Percentiles rank a stretch among this genome's conserved stretches.
Evolutionary conservation across 805 yeast genomes (phyloP).

Genomic region (Candida chilensis): DNA sequence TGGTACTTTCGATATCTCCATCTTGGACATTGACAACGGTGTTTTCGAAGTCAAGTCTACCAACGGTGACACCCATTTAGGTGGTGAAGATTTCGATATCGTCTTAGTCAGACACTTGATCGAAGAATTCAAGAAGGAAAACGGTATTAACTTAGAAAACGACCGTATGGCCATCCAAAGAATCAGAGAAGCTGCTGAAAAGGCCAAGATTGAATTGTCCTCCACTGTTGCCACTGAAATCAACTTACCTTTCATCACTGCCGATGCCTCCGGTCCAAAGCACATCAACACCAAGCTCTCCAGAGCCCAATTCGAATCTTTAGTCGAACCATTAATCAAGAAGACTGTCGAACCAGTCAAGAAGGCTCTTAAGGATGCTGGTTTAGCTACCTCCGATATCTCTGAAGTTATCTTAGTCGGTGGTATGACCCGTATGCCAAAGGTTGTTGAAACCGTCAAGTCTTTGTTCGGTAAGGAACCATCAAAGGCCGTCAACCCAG

Average conservation of each 20-base stretch:
- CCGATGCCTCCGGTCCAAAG: slow-evolving; percentile 77
- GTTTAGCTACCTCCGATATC: slow-evolving; percentile 52
- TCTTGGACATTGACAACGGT: slow-evolving; percentile 94
- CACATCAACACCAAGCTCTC: slow-evolving; percentile 64
- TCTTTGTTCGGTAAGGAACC: slow-evolving; percentile 75
- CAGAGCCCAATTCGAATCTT: slow-evolving; percentile 58
- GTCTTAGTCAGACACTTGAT: slow-evolving; percentile 78
- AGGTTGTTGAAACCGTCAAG: slow-evolving; percentile 71
- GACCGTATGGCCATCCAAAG: slow-evolving; percentile 80
- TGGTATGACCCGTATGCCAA: slow-evolving; percentile 92
- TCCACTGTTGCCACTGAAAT: slow-evolving; percentile 64
- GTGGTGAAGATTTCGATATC: slow-evolving; percentile 92
- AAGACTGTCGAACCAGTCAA: slow-evolving; percentile 69
- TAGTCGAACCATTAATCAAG: slow-evolving; percentile 63
- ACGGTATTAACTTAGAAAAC: slow-evolving; percentile 52
- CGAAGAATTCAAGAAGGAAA: slow-evolving; percentile 66
- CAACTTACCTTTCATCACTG: slow-evolving; percentile 80
- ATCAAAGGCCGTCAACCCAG: slow-evolving; percentile 89
- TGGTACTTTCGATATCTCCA: slow-evolving; percentile 96
- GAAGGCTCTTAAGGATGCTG: slow-evolving; percentile 79
- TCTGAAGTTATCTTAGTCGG: slow-evolving; percentile 82
- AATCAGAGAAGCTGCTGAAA: slow-evolving; percentile 82
- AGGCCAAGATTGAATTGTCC: slow-evolving; percentile 82
- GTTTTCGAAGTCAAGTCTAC: slow-evolving; percentile 97
- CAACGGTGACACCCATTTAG: slow-evolving; percentile 91